Conservation (phyloP, 106 monocot genomes). For the Apostasia ramifera region DNA sequence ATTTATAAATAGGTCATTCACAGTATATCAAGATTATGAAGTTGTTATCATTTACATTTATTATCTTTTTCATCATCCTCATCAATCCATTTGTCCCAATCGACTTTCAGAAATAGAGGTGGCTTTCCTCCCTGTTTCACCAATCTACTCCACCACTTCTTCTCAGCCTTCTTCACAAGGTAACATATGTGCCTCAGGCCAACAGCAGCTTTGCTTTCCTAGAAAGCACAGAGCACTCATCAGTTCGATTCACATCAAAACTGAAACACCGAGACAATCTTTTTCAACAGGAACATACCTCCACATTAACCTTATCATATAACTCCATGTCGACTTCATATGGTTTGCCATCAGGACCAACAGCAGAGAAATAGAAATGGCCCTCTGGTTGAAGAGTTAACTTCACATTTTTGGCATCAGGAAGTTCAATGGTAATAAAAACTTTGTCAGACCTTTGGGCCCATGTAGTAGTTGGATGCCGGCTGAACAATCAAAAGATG, state of each 20-base stretch:
- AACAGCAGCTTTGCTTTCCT: constrained; percentile 60
- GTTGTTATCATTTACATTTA: constrained; percentile 19
- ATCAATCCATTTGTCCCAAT: constrained; percentile 95
- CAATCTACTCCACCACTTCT: constrained; percentile 81
- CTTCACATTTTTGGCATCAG: constrained; percentile 61
- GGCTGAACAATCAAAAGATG: constrained; percentile 21
- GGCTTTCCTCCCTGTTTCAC: constrained; percentile 64
- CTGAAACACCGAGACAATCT: background rate
- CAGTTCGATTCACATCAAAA: background rate
- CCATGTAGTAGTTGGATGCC: constrained; percentile 60
- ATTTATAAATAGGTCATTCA: background rate
- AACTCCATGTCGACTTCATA: constrained; percentile 54
- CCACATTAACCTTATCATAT: constrained; percentile 55
- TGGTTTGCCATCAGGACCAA: constrained; percentile 24
- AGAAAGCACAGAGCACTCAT: background rate
- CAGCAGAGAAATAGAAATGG: constrained; percentile 45
- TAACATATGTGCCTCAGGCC: constrained; percentile 47
- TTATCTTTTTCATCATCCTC: constrained; percentile 62
- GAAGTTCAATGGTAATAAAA: constrained; percentile 50
- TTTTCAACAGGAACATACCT: constrained; percentile 17
- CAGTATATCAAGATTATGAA: background rate
- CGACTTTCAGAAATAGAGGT: constrained; percentile 71
- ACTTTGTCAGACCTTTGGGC: constrained; percentile 61
- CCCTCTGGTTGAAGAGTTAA: constrained; percentile 53
- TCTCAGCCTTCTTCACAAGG: constrained; percentile 58